Evolutionary conservation across 2,329 filamentous ascomycete genomes (phyloP), one percentile per base, ranked within the genome.

Genomic region (Aureobasidium namibiae): DNA sequence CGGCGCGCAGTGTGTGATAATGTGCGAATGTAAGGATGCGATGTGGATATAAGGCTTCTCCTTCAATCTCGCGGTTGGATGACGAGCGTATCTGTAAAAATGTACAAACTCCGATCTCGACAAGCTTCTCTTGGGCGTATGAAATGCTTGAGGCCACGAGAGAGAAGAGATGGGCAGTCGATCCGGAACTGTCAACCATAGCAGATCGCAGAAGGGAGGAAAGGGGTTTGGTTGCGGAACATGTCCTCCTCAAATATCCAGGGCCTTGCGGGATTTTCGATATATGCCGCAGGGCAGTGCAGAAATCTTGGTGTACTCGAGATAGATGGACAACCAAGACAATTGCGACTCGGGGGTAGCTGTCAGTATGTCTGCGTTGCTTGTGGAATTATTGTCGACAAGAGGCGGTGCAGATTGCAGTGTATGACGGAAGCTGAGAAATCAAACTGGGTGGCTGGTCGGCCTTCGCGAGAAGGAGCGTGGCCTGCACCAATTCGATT

Each of bases 201-300:
- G 36, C 23, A 31, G 16, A 33, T 33, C n/a, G 50, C 50, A 54
- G n/a, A 33, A 33, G 11, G n/a, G 16, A 16, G 21, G 36, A 21
- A 54, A 42, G 10, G 11, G 9, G 11, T 41, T 18, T 26, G 26
- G 39, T 24, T n/a, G 52, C 14, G 52, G 38, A 18, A 36, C 5
- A 45, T 14, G 13, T 44, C 52, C 18, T 45, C 31, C 21, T 56
- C 39, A 44, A 44, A 36, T 56, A 45, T 45, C 4, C 29, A 56
- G 29, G 24, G 39, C 29, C 31, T 33, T 56, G 52, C 26, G 52
- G 29, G 26, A 56, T 45, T 56, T 56, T 44, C 26, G 52, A 11
- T 42, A 57, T 42, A 48, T 56, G 39, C 52, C 52, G 42, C 54
- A 48, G 31, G 42, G 54, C 54, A 42, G 54, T 57, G 54, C 54